Conservation (phyloP, 1,284 basidiomycete species). For the Albatrellus sp. region DNA sequence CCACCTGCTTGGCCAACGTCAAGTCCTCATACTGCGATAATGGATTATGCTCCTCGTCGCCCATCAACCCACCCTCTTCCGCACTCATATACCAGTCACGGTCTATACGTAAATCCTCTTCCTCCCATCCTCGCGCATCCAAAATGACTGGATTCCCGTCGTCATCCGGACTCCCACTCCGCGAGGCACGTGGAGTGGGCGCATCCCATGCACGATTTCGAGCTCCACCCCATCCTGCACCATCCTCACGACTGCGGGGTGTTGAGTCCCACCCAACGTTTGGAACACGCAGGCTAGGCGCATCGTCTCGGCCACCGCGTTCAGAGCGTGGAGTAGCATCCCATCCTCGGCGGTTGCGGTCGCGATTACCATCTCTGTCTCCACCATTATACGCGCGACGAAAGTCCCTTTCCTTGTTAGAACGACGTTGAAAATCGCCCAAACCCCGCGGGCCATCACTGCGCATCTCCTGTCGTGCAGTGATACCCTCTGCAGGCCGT, state of each 20-base stretch:
- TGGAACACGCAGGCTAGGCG: conserved; percentile 78
- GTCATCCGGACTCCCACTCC: conserved; percentile 52
- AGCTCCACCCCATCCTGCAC: conserved; percentile 43
- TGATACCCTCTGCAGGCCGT: conserved; percentile 43
- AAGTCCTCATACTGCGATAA: conserved; percentile 87
- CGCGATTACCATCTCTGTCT: conserved; percentile 12
- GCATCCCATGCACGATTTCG: conserved; percentile 71
- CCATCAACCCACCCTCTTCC: conserved; percentile 75
- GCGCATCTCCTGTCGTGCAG: conserved; percentile 37
- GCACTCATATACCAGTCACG: conserved; percentile 90
- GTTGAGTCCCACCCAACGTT: conserved; percentile 88
- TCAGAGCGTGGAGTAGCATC: conserved; percentile 62
- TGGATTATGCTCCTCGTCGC: conserved; percentile 87
- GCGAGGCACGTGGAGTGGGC: conserved; percentile 62
- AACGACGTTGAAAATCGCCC: conserved; percentile 59
- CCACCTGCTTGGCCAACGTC: conserved; percentile 57
- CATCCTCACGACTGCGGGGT: conserved; percentile 45
- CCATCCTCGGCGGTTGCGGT: conserved; percentile 32
- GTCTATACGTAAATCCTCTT: conserved; percentile 82
- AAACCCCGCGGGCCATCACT: conserved; percentile 49
- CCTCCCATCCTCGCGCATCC: conserved; percentile 84
- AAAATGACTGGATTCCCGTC: conserved; percentile 39
- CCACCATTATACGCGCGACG: conserved; percentile 15
- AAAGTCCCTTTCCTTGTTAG: conserved; percentile 42
- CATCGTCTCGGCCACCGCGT: conserved; percentile 48